phyloP scores from a whole-genome alignment of 2,329 filamentous ascomycete species.

The Daldinia eschscholtzii region DNA sequence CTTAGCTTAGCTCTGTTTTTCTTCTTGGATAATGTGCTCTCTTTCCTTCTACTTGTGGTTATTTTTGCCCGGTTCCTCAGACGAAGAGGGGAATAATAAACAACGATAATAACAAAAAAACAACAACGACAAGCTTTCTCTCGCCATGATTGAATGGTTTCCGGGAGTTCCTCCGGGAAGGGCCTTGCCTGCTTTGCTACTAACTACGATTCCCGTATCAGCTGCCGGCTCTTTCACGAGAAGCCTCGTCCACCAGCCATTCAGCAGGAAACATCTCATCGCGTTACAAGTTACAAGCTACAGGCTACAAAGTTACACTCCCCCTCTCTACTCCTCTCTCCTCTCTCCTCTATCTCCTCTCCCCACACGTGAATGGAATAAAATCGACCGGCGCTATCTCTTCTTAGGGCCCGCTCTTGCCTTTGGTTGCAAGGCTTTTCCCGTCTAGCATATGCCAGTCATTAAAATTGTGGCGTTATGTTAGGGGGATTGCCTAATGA shows the following conservation, averaged over 20 bases:
- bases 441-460: slow-evolving; percentile 44
- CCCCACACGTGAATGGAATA: slow-evolving; percentile 17
- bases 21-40: background rate
- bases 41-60: background rate
- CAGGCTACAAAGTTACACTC: slow-evolving; percentile 8
- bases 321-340: background rate
- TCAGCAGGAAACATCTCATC: slow-evolving; percentile 5
- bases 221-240: slow-evolving; percentile 30
- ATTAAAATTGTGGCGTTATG: slow-evolving; percentile 39
- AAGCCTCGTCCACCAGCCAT: slow-evolving; percentile 7
- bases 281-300: slow-evolving; percentile 12
- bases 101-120: background rate
- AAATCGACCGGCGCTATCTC: slow-evolving; percentile 24
- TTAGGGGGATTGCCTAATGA: slow-evolving; percentile 36
- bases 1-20: background rate
- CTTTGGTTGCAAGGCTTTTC: slow-evolving; percentile 34
- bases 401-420: slow-evolving; percentile 22
- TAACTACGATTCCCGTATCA: slow-evolving; percentile 18
- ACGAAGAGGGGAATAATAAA: slow-evolving; percentile 16
- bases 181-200: slow-evolving; percentile 6
- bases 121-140: no score
- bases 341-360: background rate
- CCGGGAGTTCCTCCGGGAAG: slow-evolving; percentile 8
- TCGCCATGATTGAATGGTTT: slow-evolving; percentile 4
- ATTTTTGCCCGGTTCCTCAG: background rate